phyloP scores from a whole-genome alignment of 192 early-diverging fungal species.

The Coemansia sp. region DNA sequence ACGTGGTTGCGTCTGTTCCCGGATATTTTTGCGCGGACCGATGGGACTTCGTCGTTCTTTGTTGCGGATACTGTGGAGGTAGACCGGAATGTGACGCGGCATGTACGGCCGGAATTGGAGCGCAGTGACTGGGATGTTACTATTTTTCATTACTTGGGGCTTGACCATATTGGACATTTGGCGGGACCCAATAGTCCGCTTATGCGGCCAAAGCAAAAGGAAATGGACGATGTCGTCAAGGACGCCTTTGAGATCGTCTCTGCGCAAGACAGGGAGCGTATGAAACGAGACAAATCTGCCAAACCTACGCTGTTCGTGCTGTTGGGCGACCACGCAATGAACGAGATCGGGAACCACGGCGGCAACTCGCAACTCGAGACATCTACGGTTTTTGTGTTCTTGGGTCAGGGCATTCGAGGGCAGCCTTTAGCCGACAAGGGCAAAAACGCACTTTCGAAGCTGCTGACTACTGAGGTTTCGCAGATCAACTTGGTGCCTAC shows the following conservation, averaged over 20 bases:
- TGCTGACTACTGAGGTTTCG: conserved; percentile 31
- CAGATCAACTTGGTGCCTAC: conserved; percentile 54
- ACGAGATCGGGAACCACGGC: conserved; percentile 63
- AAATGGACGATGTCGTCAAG: conserved; percentile 71
- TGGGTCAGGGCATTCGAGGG: conserved; percentile 31
- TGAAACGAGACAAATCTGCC: conserved; percentile 26
- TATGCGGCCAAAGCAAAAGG: conserved; percentile 73
- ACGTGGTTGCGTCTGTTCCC: conserved; percentile 95
- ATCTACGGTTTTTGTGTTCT: conserved; percentile 54
- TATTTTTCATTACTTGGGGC: conserved; percentile 79
- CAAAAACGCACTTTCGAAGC: conserved; percentile 25
- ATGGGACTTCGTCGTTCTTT: conserved; percentile 60
- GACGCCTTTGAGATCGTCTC: conserved; percentile 55
- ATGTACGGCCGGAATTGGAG: conserved; percentile 59
- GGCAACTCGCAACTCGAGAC: conserved; percentile 54
- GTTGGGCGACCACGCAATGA: conserved; percentile 85
- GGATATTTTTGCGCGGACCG: conserved; percentile 58
- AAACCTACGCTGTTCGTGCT: conserved; percentile 72
- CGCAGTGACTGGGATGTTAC: conserved; percentile 65
- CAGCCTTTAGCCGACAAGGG: conserved; percentile 18
- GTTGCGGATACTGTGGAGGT: conserved; percentile 74
- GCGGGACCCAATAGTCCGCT: conserved; percentile 65
- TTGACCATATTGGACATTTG: conserved; percentile 80
- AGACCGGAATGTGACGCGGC: conserved; percentile 70
- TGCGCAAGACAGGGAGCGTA: conserved; percentile 49